Base-by-base conservation (phyloP, 257 asterid species). In the Solanum lignicaule region DNA sequence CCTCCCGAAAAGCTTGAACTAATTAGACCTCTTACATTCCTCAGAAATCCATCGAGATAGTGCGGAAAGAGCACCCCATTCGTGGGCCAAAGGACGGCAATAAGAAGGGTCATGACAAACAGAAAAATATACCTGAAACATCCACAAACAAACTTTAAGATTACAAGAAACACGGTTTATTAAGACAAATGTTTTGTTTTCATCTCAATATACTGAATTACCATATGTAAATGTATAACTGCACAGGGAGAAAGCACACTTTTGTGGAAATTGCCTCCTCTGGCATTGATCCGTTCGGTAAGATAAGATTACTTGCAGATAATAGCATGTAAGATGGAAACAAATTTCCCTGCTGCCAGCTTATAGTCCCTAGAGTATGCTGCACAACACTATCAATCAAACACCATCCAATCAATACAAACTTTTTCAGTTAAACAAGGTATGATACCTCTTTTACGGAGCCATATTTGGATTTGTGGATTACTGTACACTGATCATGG, bases 301-400 rank as follows among this genome's bases (percentile, higher is more conserved):
- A 62, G 0, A 93, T 89, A 27, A 87, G 93, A 82, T 95, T 93
- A 87, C 92, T 89, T 86, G 88, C 97, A 83, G 99, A 94, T 88
- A 97, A 92, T 43, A 97, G 94, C 99, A 97, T 95, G 87, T 95
- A 97, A 29, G 99, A 97, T 87, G 99, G 99, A 85, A 92, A 94
- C 89, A 95, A 84, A 88, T 97, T 97, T 43, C 99, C 99, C 90
- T 94, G 98, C 91, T 97, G 99, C 99, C 99, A 97, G 91, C 99
- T 97, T 87, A 97, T 90, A 65, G 99, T 97, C 91, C 99, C 99
- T 88, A 97, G 87, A 87, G 99, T 95, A 76, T 95, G 98, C 99
- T 97, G 98, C 93, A 93, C 33, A 81, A 83, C 87, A 83, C 75
- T 52, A 71, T 86, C 81, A 88, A 88, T 91, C 92, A 92, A 91